These are phyloP conservation scores for Dryas octopetala DNA, from an alignment of 306 rosid species.

Conservation along the genomic window DNA sequence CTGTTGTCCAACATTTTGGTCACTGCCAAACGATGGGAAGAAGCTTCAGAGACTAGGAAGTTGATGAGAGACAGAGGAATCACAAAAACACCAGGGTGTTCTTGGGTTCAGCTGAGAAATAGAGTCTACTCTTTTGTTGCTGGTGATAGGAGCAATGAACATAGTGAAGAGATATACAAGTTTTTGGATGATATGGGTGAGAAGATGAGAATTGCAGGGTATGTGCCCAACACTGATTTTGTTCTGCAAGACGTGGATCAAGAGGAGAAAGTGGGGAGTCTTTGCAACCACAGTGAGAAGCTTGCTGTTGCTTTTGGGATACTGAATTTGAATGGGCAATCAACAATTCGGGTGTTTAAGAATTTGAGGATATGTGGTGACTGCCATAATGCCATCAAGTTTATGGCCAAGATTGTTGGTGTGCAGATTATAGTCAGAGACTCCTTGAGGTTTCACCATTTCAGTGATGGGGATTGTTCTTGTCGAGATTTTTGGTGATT, in stretches of 20 bases:
- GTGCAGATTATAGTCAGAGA: constrained; percentile 53
- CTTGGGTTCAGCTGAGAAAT: constrained; percentile 59
- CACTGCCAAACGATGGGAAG: constrained; percentile 53
- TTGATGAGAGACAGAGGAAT: constrained; percentile 54
- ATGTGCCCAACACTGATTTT: constrained; percentile 51
- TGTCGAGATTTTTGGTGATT: constrained; percentile 51
- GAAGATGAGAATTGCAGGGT: constrained; percentile 51
- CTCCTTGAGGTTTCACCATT: constrained; percentile 60
- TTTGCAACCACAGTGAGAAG: constrained; percentile 52
- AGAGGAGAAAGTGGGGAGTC: constrained; percentile 52
- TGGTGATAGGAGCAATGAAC: constrained; percentile 45
- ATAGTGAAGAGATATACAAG: constrained; percentile 30
- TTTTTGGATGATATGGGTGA: constrained; percentile 41
- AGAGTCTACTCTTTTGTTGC: constrained; percentile 47
- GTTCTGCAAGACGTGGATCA: constrained; percentile 57
- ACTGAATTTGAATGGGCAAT: constrained; percentile 45
- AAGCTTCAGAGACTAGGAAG: constrained; percentile 52
- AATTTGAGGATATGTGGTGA: constrained; percentile 57
- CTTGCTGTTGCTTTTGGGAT: constrained; percentile 57
- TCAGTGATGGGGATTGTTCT: constrained; percentile 44
- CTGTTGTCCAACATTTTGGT: constrained; percentile 43
- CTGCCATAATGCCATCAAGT: constrained; percentile 57
- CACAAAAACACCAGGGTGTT: constrained; percentile 55
- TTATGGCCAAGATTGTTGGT: constrained; percentile 47
- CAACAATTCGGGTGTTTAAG: constrained; percentile 50